Conservation (phyloP, 371 early-diverging fungal species). For the Haplosporangium sp. region DNA sequence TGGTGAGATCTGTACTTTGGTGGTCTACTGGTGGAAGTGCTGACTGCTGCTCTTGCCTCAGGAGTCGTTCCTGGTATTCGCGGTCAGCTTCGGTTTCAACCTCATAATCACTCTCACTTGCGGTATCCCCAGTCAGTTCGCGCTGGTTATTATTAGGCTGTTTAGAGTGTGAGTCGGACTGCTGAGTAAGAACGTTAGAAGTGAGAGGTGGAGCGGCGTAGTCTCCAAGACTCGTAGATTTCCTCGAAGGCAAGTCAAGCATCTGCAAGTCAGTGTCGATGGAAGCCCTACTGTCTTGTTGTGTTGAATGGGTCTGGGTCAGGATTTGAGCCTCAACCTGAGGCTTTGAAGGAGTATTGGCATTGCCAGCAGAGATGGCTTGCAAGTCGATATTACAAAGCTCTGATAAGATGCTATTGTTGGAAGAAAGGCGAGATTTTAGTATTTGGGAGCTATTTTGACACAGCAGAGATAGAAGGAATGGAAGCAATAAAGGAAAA, state of each 20-base stretch:
- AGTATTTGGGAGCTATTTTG: too few species aligned
- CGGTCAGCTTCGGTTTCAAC: conserved; percentile 20
- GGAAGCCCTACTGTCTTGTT: conserved; percentile 11
- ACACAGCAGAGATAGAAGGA: too few species aligned
- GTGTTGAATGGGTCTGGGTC: background rate
- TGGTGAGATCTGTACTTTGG: conserved; percentile 21
- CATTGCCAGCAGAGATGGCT: background rate
- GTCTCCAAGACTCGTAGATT: background rate
- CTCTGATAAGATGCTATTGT: conserved; percentile 33
- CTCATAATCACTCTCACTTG: conserved; percentile 20
- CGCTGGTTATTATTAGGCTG: conserved; percentile 2
- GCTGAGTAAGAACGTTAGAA: background rate
- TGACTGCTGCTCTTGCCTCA: conserved; percentile 35
- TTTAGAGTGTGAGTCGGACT: background rate
- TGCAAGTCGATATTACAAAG: conserved; percentile 38
- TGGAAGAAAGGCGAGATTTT: background rate
- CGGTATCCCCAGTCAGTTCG: background rate
- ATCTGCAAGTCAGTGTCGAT: conserved; percentile 34
- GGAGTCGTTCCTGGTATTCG: conserved; percentile 31
- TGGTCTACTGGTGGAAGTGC: conserved; percentile 11
- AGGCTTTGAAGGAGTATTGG: background rate
- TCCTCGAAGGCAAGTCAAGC: conserved; percentile 27
- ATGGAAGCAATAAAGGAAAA: background rate
- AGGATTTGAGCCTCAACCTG: background rate
- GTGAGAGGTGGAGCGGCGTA: too few species aligned